Conservation (phyloP, 148 eudicot species). For the Fallopia convolvulus region DNA sequence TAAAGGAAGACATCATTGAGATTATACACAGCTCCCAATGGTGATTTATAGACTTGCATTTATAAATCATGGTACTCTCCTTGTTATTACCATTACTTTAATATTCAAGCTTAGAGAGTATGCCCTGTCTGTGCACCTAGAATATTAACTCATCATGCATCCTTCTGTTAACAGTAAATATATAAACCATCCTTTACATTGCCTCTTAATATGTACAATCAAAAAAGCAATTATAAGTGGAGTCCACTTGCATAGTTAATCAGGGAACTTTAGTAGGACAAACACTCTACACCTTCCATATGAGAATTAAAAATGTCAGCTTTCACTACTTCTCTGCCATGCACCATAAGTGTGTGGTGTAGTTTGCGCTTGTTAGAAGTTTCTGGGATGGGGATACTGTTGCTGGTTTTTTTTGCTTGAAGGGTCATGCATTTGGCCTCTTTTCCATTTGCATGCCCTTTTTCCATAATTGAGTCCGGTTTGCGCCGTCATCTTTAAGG, state of each 20-base stretch:
- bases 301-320: neutral
- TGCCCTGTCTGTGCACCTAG: neutral
- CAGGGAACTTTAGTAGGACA: neutral
- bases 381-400: no score
- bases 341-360: no score
- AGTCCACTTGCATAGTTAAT: neutral
- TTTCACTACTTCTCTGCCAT: neutral
- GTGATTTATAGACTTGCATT: neutral
- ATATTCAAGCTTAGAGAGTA: neutral
- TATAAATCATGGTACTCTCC: neutral
- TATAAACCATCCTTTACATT: neutral
- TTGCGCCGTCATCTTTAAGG: no score
- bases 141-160: neutral
- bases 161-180: neutral
- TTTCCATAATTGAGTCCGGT: no score
- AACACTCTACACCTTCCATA: neutral
- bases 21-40: neutral
- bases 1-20: neutral
- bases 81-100: neutral
- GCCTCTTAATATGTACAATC: neutral
- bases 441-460: no score
- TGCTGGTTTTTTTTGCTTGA: no score
- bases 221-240: neutral
- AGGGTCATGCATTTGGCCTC: no score
- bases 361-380: no score